These are phyloP conservation scores for Phyllostachys edulis DNA, from an alignment of 176 grass and related monocot species.

Conservation along the genomic window DNA sequence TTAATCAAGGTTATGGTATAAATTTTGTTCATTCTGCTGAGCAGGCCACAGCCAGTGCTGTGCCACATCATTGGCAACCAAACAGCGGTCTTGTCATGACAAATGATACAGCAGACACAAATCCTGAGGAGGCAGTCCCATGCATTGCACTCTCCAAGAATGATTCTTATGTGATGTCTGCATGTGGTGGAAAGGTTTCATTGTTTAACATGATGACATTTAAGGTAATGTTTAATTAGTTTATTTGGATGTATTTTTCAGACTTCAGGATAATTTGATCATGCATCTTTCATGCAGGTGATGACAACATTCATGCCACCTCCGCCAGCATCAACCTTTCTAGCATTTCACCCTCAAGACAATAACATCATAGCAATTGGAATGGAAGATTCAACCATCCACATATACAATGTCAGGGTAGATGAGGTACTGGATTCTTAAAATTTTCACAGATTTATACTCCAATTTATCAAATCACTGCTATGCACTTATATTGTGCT, in stretches of 20 bases:
- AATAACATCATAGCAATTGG: slow-evolving; percentile 99
- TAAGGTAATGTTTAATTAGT: slow-evolving; percentile 57
- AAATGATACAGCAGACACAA: slow-evolving; percentile 73
- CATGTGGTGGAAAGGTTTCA: slow-evolving; percentile 96
- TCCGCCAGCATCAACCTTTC: slow-evolving; percentile 87
- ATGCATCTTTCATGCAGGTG: slow-evolving; percentile 57
- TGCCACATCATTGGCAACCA: slow-evolving; percentile 92
- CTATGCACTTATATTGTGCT: slow-evolving; percentile 34
- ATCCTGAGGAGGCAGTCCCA: slow-evolving; percentile 73
- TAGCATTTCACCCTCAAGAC: slow-evolving; percentile 96
- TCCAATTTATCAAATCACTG: slow-evolving; percentile 27
- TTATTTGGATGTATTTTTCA: slow-evolving; percentile 19
- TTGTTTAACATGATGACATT: slow-evolving; percentile 99
- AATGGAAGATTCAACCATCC: slow-evolving; percentile 99
- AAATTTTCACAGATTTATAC: background rate
- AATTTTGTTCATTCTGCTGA: slow-evolving; percentile 36
- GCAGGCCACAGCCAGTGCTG: slow-evolving; percentile 77
- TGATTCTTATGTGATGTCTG: slow-evolving; percentile 98
- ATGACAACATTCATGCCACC: slow-evolving; percentile 97
- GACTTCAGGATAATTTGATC: slow-evolving; percentile 1
- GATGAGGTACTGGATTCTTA: slow-evolving; percentile 62
- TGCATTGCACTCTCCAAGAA: slow-evolving; percentile 99
- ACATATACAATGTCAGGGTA: slow-evolving; percentile 99
- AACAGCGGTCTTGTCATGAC: slow-evolving; percentile 88
- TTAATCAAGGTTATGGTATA: slow-evolving; percentile 27